Percentiles rank a stretch among this genome's conserved stretches.
Conservation (phyloP, 179 eudicot genomes). For the Gypsophila paniculata region DNA sequence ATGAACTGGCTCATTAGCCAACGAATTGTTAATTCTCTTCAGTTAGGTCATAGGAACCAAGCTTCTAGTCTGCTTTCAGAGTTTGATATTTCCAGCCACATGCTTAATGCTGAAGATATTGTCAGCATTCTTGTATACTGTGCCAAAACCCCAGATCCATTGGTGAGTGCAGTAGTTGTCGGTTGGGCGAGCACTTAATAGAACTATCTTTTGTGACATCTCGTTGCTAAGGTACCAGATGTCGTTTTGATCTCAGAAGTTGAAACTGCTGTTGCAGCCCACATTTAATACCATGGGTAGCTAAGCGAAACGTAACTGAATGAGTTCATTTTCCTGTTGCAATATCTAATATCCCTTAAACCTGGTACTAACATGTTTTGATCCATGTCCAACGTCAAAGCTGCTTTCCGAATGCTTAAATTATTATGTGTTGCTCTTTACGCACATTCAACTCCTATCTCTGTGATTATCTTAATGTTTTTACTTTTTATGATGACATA, state of each 20-base stretch:
- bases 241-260: not conserved
- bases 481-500: too few relatives aligned
- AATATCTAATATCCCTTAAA: too few relatives aligned
- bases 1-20: conserved; percentile 34
- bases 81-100: conserved; percentile 27
- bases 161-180: conserved; percentile 43
- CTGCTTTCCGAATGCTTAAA: too few relatives aligned
- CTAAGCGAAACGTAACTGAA: too few relatives aligned
- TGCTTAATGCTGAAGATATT: conserved; percentile 43
- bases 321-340: too few relatives aligned
- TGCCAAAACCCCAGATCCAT: conserved; percentile 67
- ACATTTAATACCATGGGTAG: too few relatives aligned
- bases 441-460: too few relatives aligned
- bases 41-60: conserved; percentile 52
- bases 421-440: too few relatives aligned
- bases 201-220: not conserved
- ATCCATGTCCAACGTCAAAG: too few relatives aligned
- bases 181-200: conserved; percentile 5
- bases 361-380: too few relatives aligned
- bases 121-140: conserved; percentile 56
- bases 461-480: too few relatives aligned
- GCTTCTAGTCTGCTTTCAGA: conserved; percentile 61
- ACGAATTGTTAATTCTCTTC: conserved; percentile 68
- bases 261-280: too few relatives aligned
- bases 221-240: not conserved